Evolutionary conservation across 2,329 filamentous ascomycete genomes (phyloP), one percentile per base, ranked within the genome.

Genomic region (Fusarium sp.): DNA sequence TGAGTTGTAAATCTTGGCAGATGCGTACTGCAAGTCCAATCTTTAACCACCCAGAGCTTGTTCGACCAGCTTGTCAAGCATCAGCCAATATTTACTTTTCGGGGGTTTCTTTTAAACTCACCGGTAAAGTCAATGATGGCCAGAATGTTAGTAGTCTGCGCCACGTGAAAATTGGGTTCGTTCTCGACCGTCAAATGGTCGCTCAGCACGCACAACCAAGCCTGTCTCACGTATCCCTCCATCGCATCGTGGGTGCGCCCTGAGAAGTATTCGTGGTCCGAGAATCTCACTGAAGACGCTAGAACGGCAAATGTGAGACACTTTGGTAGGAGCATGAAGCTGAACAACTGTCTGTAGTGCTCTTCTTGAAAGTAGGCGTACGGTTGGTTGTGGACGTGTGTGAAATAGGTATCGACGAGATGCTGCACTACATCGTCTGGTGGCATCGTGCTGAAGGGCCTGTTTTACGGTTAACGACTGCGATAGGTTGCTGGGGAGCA

Each of bases 401-500:
- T 34, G 12, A 57, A 57, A 34, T 44, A 57, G 17, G 28, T 57
- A 2, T 45, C 30, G 4, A 57, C 36, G 1, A 57, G 54, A 24
- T 44, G 39, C 5, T 57, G 39, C 4, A 44, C 28, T 26, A 57
- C 54, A 10, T 20, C 22, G 39, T 45, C 54, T 13, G 54, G 54
- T 57, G 39, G 54, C 28, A 44, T 13, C 5, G 39, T 45, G 15
- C 38, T 56, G 4, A 56, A 56, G 12, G 38, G 54, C 10, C 52
- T 56, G 3, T 0, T 5, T 15, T 1, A 5, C 8, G 26, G 12
- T 56, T 5, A 56, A 5, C 0, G 17, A 15, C 2, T 4, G 4
- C 0, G n/a, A 13, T 15, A 6, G 22, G 11, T 0, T 18, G 2
- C 0, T 3, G 11, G 38, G 5, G 3, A 3, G 3, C n/a, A n/a